Conservation (phyloP, 371 early-diverging fungal genomes). For the Rhizomucor miehei region DNA sequence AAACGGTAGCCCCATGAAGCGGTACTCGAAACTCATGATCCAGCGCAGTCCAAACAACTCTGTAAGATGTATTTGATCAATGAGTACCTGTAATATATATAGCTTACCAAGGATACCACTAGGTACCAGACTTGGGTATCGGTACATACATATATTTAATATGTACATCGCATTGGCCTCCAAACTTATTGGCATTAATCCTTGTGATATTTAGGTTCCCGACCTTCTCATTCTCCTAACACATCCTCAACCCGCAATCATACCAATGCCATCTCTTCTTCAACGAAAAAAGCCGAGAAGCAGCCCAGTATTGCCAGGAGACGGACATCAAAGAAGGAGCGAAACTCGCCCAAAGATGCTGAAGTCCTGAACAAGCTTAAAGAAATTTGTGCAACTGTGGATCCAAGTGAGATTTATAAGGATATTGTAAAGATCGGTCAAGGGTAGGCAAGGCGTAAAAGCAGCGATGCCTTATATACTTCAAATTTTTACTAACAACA, state of each 20-base stretch:
- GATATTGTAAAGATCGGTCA: conserved; percentile 93
- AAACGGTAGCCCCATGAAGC: conserved; percentile 12
- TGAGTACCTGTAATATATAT: background rate
- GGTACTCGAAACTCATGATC: conserved; percentile 13
- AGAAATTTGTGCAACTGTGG: conserved; percentile 84
- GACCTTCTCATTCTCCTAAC: no score
- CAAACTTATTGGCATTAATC: no score
- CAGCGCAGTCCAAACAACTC: conserved; percentile 1
- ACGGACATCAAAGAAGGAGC: conserved; percentile 31
- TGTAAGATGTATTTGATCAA: background rate
- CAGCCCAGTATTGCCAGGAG: conserved; percentile 2
- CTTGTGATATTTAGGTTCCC: no score
- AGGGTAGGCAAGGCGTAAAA: conserved; percentile 52
- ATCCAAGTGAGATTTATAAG: conserved; percentile 74
- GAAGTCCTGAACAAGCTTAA: conserved; percentile 82
- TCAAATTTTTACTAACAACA: no score
- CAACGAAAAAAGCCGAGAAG: background rate
- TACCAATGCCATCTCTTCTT: no score
- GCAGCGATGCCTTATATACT: background rate
- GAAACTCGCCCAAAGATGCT: conserved; percentile 40
- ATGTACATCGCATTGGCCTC: no score
- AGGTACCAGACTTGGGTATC: no score
- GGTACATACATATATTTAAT: no score
- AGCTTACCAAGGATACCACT: no score
- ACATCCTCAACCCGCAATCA: no score